Conservation (phyloP, 352 stramenopile genomes). For the Phytophthora tentaculata region DNA sequence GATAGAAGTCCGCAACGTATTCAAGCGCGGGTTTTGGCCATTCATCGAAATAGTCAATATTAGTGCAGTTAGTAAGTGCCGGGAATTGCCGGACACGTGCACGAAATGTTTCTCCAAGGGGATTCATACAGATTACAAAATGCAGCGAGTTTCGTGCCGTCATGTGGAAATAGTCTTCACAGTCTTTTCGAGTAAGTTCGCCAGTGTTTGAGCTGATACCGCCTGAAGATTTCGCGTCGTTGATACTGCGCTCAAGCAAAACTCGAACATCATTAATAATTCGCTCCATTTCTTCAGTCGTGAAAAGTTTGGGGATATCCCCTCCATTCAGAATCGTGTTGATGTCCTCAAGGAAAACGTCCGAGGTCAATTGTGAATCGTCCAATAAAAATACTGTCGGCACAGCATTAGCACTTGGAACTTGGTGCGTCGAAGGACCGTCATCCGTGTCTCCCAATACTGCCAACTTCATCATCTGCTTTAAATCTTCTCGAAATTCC, state of each 20-base stretch:
- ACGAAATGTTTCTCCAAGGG: constrained; percentile 82
- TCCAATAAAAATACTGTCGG: constrained; percentile 84
- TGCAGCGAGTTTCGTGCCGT: constrained; percentile 88
- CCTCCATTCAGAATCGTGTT: constrained; percentile 90
- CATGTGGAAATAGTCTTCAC: constrained; percentile 84
- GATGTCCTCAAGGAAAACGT: constrained; percentile 87
- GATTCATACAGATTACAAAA: constrained; percentile 92
- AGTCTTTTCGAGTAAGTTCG: constrained; percentile 65
- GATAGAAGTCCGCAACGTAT: constrained; percentile 76
- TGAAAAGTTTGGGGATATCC: constrained; percentile 89
- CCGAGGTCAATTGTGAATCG: constrained; percentile 85
- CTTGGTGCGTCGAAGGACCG: not conserved
- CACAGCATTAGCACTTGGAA: constrained; percentile 1
- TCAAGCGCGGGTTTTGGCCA: constrained; percentile 90
- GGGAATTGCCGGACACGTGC: constrained; percentile 91
- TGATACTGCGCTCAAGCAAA: constrained; percentile 31
- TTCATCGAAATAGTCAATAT: constrained; percentile 94
- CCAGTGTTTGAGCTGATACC: not conserved
- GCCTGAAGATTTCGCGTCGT: constrained; percentile 1
- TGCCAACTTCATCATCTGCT: constrained; percentile 56
- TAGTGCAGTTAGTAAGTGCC: constrained; percentile 93
- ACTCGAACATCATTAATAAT: constrained; percentile 69
- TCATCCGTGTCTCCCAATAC: constrained; percentile 42
- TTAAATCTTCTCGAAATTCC: constrained; percentile 91
- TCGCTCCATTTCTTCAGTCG: constrained; percentile 83